Evolutionary conservation across 2,329 filamentous ascomycete species (phyloP), one percentile per base, ranked within the genome.

Genomic region (Aureobasidium uvarum): DNA sequence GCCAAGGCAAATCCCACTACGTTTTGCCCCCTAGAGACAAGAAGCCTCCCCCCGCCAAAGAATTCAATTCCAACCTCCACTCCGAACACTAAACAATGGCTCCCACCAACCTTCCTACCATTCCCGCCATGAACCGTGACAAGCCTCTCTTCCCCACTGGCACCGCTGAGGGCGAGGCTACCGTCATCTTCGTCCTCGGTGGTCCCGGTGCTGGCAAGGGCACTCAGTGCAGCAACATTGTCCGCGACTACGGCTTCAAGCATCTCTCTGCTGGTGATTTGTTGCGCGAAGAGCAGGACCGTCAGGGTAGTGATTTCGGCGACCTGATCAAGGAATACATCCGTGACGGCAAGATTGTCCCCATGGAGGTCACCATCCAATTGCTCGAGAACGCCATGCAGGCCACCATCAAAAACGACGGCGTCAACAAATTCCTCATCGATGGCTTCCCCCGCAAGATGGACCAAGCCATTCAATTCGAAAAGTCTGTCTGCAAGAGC

Each of bases 321-420:
- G 86, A 92, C 70, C 84, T 98, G 80, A 99, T 99, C 84, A 89
- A 89, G 76, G 85, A 89, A 71, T 93, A 95, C 81, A 99, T 99
- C 83, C 91, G 89, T 75, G 89, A 99, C 76, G 95, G 95, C 67
- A 87, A 87, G 72, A 99, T 99, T 77, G 95, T 99, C 69, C 95
- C 95, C n/a, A 96, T 96, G 91, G 94, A 98, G 78, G 92, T 98
- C 59, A 99, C 95, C 5, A 89, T 99, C 67, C 89, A 93, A 73
- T 81, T 99, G 41, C 85, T 99, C 50, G 93, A 97, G 80, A 96
- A 96, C 78, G 92, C 93, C 66, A 98, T 99, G 91, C 84, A 83
- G 65, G 86, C 84, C 10, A 83, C 85, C 14, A 85, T 96, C 62
- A 74, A 82, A 65, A 78, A 82, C 65, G 77, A 80, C 8, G 76